Base-by-base conservation (phyloP, 345 rosid genomes). In the Hevea brasiliensis region DNA sequence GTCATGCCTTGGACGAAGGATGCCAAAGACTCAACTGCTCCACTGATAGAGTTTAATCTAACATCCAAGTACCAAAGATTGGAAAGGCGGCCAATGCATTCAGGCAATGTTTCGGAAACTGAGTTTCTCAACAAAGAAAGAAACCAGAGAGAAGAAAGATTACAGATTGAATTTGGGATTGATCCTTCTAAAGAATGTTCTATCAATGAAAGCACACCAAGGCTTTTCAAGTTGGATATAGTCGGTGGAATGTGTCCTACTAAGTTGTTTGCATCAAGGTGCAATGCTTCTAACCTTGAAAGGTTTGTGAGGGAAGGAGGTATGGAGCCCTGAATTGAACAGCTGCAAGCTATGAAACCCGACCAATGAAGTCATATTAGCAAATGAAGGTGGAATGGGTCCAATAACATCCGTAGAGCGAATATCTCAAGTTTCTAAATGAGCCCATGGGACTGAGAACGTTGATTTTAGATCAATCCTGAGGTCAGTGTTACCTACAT, bases 241-340 rank as follows among this genome's bases (percentile, higher is more conserved):
- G 63, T 54, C 7, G 74, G 71, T 45, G 80, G 67, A 26, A 72
- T 13, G 1, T 54, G 62, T 20, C 79, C 71, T 23, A 61, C 60
- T 21, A 32, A 2, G 37, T 32, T 32, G 37, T 32, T 32, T 4
- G 3, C 37, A 32, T 32, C 37, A 32, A 32, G 80, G 0, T 0
- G 0, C 65, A 75, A 35, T 2, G 0, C 11, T 56, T 72, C 73
- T 55, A 67, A 5, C 17, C 24, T 11, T 1, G 77, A 54, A 15
- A 75, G 71, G 40, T 80, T 72, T 45, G 58, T 48, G 61, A 75
- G 21, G 40, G 76, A 75, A 56, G 74, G n/a, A 26, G 80, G 77
- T 55, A 80, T 55, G 6, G 6, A 20, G 6, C 83, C 80, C 58
- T 67, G 63, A 55, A 80, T 76, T 0, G 48, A 63, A 62, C 74